Base-by-base conservation (phyloP, 768 basidiomycete genomes). In the Cubamyces sp. region DNA sequence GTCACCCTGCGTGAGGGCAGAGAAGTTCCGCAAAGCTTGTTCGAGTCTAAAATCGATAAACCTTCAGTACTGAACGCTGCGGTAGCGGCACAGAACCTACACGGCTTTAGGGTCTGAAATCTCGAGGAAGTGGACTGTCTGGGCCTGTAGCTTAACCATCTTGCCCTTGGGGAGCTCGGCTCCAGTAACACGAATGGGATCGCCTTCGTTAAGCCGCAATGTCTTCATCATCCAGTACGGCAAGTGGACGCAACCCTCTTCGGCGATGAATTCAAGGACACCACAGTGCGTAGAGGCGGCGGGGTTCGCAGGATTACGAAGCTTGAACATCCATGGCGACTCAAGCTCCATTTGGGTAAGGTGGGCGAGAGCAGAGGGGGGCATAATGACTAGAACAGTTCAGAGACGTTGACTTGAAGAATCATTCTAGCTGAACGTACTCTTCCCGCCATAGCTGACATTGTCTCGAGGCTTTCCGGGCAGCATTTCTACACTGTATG, bases 201-300 rank as follows among this genome's bases (percentile, higher is more conserved):
- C 97, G 14, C 97, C 97, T 76, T 99, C 97, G 57, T 88, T 88
- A 26, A 99, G 77, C 26, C 93, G 86, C 19, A 99, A 79, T 5
- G 94, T 95, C 78, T 91, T 95, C 96, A 99, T 99, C 92, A 99
- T 96, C 97, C 97, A 99, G 68, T 94, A 91, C 0, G 97, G 97
- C 16, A 99, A 81, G 79, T 98, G 91, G 3, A 96, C 96, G 15
- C 91, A 82, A 14, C 97, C 97, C 74, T 98, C 96, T 59, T 97
- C 90, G 2, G 97, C 96, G 66, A 98, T 98, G 76, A 99, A 99
- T 73, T 99, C 97, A 28, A 99, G 84, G 26, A 99, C 97, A 80
- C 97, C 97, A 1, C 92, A 92, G 72, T 99, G 94, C 1, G 97
- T 98, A 21, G 85, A 95, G 56, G 84, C 91, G 37, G 86, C 92